phyloP scores from a whole-genome alignment of 768 basidiomycete genomes.

The Neoboletus magnificus region DNA sequence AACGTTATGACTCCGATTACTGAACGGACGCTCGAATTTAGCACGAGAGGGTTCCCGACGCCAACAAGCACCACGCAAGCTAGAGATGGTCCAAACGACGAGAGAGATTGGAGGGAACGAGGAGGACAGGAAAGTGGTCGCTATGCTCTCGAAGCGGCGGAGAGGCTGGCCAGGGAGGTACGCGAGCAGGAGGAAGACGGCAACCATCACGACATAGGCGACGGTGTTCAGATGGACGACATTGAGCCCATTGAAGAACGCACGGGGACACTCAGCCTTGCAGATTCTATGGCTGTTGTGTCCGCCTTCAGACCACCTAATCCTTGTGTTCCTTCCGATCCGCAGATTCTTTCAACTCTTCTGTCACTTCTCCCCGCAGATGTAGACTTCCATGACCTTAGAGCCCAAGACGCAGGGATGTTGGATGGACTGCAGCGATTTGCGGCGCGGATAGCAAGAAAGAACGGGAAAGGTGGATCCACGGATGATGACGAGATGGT shows the following conservation, averaged over 20 bases:
- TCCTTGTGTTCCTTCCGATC: conserved; percentile 85
- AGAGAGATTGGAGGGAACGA: conserved; percentile 16
- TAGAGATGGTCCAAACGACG: conserved; percentile 32
- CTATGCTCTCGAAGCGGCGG: conserved; percentile 54
- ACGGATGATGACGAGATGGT: conserved; percentile 41
- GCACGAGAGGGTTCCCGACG: conserved; percentile 46
- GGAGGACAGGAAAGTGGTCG: conserved; percentile 32
- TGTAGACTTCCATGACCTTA: conserved; percentile 57
- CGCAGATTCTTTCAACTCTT: conserved; percentile 56
- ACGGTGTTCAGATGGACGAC: conserved; percentile 2
- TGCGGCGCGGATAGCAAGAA: conserved; percentile 43
- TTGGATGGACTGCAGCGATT: conserved; percentile 74
- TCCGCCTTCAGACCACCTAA: conserved; percentile 74
- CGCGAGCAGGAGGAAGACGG: conserved; percentile 25
- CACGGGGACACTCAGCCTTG: conserved; percentile 61
- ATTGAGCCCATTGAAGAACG: conserved; percentile 49
- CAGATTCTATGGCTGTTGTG: conserved; percentile 58
- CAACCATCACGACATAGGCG: conserved; percentile 5
- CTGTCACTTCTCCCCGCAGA: conserved; percentile 64
- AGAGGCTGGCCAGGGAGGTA: conserved; percentile 52
- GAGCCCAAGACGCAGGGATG: conserved; percentile 49
- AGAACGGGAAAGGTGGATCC: conserved; percentile 33
- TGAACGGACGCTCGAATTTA: conserved; percentile 88
- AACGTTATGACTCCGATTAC: conserved; percentile 98
- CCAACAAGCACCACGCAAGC: conserved; percentile 47